These are phyloP conservation scores for Lolium rigidum DNA, from an alignment of 176 grass and related monocot species.

Conservation along the genomic window DNA sequence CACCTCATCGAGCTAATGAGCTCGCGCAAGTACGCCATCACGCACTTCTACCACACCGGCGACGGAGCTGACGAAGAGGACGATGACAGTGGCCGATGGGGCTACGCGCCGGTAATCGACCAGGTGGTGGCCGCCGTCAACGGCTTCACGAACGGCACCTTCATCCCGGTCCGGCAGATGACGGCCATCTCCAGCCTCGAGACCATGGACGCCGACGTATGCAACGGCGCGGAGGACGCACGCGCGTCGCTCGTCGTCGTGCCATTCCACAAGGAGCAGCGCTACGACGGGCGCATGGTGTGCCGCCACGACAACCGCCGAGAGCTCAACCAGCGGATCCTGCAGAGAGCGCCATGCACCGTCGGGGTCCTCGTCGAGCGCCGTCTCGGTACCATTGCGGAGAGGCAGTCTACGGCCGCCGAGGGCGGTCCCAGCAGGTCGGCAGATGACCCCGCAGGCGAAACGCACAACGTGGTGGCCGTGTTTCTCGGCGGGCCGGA, in stretches of 20 bases:
- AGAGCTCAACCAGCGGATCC: slow-evolving; percentile 52
- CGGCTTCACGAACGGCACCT: slow-evolving; percentile 43
- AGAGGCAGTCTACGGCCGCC: neutral
- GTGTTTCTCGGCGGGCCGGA: slow-evolving; percentile 71
- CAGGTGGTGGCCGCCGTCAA: slow-evolving; percentile 45
- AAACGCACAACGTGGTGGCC: slow-evolving; percentile 45
- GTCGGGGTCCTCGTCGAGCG: slow-evolving; percentile 77
- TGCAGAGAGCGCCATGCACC: slow-evolving; percentile 63
- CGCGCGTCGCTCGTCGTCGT: slow-evolving; percentile 58
- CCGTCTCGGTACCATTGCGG: neutral
- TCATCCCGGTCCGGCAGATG: slow-evolving; percentile 42
- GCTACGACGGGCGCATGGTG: slow-evolving; percentile 70
- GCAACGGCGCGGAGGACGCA: slow-evolving; percentile 63
- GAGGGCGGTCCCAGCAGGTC: neutral
- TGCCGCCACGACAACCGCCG: slow-evolving; percentile 48
- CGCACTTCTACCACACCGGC: slow-evolving; percentile 47
- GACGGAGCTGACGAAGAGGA: neutral
- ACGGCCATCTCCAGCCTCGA: slow-evolving; percentile 58
- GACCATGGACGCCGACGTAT: slow-evolving; percentile 70
- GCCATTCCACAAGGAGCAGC: slow-evolving; percentile 76
- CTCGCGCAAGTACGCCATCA: slow-evolving; percentile 61
- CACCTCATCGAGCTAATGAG: slow-evolving; percentile 72
- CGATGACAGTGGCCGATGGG: slow-evolving; percentile 35
- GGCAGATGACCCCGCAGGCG: neutral
- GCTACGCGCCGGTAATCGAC: slow-evolving; percentile 51